phyloP scores from a whole-genome alignment of 179 eudicot species.

The Spergularia azorica region DNA sequence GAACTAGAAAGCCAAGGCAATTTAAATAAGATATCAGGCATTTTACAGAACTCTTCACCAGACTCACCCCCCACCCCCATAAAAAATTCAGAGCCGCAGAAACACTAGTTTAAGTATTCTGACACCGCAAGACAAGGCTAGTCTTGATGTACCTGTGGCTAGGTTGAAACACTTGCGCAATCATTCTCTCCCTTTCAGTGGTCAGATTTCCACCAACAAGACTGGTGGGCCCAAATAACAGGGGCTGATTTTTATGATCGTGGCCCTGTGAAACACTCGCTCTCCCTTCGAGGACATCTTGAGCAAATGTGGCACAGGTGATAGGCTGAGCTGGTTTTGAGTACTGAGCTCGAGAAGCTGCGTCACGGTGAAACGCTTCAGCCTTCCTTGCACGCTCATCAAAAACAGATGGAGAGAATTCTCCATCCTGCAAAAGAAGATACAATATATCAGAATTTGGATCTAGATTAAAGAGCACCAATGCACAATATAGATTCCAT shows the following conservation, averaged over 20 bases:
- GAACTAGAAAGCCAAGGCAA: no score
- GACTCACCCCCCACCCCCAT: no score
- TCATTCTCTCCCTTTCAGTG: constrained; percentile 85
- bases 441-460: not conserved
- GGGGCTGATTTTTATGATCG: constrained; percentile 90
- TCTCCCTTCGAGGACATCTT: constrained; percentile 97
- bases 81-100: not conserved
- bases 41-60: no score
- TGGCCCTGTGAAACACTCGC: constrained; percentile 78
- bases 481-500: not conserved
- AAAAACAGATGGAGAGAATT: constrained; percentile 50
- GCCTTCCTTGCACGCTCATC: constrained; percentile 78
- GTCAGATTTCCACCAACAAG: constrained; percentile 60
- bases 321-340: constrained; percentile 80
- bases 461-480: not conserved
- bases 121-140: not conserved
- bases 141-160: constrained; percentile 63
- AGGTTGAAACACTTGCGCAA: constrained; percentile 96
- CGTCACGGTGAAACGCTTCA: constrained; percentile 83
- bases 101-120: not conserved
- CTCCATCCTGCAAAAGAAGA: constrained; percentile 63
- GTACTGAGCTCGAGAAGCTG: constrained; percentile 72
- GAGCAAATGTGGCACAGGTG: constrained; percentile 96
- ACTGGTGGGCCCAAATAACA: constrained; percentile 91
- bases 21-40: no score